Evolutionary conservation across 2,329 filamentous ascomycete genomes (phyloP).

Genomic region (Pseudogymnoascus sp.): DNA sequence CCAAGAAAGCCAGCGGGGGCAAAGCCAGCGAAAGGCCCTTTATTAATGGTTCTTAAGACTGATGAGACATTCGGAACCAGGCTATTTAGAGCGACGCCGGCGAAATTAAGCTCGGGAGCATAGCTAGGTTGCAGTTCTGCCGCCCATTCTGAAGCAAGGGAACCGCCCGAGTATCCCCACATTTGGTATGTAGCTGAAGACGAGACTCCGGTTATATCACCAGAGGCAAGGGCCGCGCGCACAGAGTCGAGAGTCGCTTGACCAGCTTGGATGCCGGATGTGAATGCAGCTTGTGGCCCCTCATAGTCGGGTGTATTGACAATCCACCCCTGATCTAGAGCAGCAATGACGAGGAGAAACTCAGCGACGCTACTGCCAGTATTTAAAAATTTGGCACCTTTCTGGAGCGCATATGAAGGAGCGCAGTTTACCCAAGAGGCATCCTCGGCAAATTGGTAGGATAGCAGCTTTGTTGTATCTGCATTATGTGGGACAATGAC

Average conservation of each 20-base stretch:
- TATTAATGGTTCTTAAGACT: slow-evolving; percentile 31
- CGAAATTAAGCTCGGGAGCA: slow-evolving; percentile 44
- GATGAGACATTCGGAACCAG: slow-evolving; percentile 35
- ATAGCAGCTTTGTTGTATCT: slow-evolving; percentile 30
- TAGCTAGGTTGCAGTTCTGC: slow-evolving; percentile 45
- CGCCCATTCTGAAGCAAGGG: slow-evolving; percentile 44
- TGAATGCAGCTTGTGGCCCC: slow-evolving; percentile 15
- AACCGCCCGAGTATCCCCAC: slow-evolving; percentile 52
- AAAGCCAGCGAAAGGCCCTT: slow-evolving; percentile 26
- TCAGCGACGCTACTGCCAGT: neutral
- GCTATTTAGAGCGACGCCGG: slow-evolving; percentile 43
- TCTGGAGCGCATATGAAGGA: slow-evolving; percentile 36
- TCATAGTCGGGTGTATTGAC: slow-evolving; percentile 21
- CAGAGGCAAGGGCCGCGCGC: slow-evolving; percentile 15
- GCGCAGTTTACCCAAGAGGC: slow-evolving; percentile 33
- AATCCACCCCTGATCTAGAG: slow-evolving; percentile 15
- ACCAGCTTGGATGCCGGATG: slow-evolving; percentile 14
- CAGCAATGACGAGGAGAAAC: neutral
- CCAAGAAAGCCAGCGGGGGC: slow-evolving; percentile 13
- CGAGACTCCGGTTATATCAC: neutral
- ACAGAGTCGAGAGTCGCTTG: slow-evolving; percentile 19
- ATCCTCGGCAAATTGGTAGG: slow-evolving; percentile 36
- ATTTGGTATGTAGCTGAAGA: slow-evolving; percentile 19
- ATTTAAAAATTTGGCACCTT: neutral
- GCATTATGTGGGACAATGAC: slow-evolving; percentile 32